Conservation (phyloP, 2,329 filamentous ascomycete species). For the Aspergillus luchuensis region DNA sequence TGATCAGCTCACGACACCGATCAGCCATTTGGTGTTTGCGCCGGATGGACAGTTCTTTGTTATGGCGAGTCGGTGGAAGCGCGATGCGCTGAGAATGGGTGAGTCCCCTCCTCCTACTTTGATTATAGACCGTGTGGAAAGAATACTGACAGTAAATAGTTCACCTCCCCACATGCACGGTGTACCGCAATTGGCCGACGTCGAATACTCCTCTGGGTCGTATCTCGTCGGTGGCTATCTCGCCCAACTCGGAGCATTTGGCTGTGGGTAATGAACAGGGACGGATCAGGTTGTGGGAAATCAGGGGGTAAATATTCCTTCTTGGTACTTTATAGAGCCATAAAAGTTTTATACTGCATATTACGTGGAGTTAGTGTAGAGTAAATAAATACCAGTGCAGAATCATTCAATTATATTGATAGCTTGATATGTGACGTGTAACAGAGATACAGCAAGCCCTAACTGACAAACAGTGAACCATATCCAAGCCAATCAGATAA, state of each 20-base stretch:
- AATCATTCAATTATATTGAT: no score
- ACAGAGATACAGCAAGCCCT: no score
- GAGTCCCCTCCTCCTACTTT: constrained; percentile 17
- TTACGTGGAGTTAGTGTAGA: background rate
- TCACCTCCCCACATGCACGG: constrained; percentile 87
- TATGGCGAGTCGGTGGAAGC: constrained; percentile 84
- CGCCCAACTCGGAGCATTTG: constrained; percentile 66
- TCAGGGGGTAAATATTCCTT: constrained; percentile 58
- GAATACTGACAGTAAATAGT: constrained; percentile 48
- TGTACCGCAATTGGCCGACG: constrained; percentile 97
- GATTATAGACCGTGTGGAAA: background rate
- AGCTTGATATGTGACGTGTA: no score
- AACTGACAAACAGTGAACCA: no score
- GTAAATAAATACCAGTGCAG: background rate
- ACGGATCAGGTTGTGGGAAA: constrained; percentile 89
- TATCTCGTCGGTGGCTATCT: constrained; percentile 73
- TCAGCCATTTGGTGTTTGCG: constrained; percentile 77
- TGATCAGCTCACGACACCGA: constrained; percentile 84
- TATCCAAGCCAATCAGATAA: no score
- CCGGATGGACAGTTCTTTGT: constrained; percentile 87
- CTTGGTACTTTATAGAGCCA: no score
- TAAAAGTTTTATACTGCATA: background rate
- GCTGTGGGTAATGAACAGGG: constrained; percentile 88
- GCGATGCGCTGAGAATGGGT: constrained; percentile 76
- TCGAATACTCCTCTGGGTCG: constrained; percentile 83